A percentile compares a stretch with the other conserved stretches of the same genome.
Conservation (phyloP, 345 rosid species). For the Crucihimalaya himalaica region DNA sequence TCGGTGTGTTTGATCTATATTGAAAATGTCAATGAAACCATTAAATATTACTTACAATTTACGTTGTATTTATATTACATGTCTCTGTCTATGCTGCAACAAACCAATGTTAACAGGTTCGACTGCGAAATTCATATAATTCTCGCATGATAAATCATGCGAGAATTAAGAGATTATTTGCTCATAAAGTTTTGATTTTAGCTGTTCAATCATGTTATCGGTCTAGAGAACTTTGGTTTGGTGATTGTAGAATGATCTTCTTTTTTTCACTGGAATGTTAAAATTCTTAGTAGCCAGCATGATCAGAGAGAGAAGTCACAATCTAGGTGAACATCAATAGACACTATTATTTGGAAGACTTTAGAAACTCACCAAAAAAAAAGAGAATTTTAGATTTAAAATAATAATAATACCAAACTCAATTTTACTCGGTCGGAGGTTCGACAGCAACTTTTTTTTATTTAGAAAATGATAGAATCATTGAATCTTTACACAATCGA, state of each 20-base stretch:
- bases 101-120: neutral
- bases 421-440: neutral
- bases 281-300: neutral
- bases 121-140: too few species aligned
- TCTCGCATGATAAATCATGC: too few species aligned
- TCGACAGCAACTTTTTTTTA: neutral
- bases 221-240: neutral
- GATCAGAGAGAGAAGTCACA: neutral
- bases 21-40: slow-evolving; percentile 25
- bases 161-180: too few species aligned
- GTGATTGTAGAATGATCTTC: neutral
- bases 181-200: too few species aligned
- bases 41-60: slow-evolving; percentile 9
- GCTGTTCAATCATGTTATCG: neutral
- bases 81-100: neutral
- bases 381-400: neutral
- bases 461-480: neutral
- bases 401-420: neutral
- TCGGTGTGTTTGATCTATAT: neutral
- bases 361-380: neutral
- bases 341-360: neutral
- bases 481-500: neutral
- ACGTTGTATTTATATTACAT: slow-evolving; percentile 19
- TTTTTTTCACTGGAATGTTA: neutral
- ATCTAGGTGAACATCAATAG: neutral